Evolutionary conservation across 768 basidiomycete species (phyloP).

Genomic region (Calocybe cyanea): DNA sequence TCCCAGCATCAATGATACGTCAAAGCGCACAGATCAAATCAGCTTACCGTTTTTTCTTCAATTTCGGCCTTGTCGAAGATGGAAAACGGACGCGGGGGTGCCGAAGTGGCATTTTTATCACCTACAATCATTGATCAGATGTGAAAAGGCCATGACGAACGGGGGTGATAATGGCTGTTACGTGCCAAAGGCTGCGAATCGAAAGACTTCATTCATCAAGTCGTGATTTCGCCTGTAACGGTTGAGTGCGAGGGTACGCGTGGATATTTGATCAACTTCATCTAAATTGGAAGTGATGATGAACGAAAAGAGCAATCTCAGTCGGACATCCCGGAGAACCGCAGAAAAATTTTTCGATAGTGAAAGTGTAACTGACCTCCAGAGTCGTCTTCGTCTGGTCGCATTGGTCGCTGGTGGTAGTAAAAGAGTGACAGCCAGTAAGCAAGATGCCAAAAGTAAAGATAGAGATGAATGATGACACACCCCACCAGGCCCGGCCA

Average conservation of each 20-base stretch:
- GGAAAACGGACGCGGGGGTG: conserved; percentile 44
- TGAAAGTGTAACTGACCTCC: too few species aligned
- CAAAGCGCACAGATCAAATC: neutral
- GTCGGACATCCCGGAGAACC: conserved; percentile 14
- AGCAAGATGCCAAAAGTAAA: conserved; percentile 5
- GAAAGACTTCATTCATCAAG: conserved; percentile 80
- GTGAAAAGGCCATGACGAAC: neutral
- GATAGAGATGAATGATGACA: conserved; percentile 16
- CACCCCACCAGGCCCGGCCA: conserved; percentile 38
- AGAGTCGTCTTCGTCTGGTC: conserved; percentile 59
- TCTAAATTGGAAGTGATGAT: conserved; percentile 28
- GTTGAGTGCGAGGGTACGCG: conserved; percentile 64
- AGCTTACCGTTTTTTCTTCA: conserved; percentile 51
- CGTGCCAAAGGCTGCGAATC: conserved; percentile 65
- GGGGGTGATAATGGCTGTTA: too few species aligned
- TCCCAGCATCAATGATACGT: neutral
- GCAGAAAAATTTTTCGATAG: too few species aligned
- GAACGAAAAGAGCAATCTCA: neutral
- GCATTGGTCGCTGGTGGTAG: conserved; percentile 33
- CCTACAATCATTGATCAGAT: too few species aligned
- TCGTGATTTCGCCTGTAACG: conserved; percentile 81
- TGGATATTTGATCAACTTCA: conserved; percentile 68
- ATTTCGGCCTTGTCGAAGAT: conserved; percentile 58
- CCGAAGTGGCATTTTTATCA: conserved; percentile 37
- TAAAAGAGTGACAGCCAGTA: neutral